phyloP scores from a whole-genome alignment of 441 rosid genomes.

The Brassica balearica region DNA sequence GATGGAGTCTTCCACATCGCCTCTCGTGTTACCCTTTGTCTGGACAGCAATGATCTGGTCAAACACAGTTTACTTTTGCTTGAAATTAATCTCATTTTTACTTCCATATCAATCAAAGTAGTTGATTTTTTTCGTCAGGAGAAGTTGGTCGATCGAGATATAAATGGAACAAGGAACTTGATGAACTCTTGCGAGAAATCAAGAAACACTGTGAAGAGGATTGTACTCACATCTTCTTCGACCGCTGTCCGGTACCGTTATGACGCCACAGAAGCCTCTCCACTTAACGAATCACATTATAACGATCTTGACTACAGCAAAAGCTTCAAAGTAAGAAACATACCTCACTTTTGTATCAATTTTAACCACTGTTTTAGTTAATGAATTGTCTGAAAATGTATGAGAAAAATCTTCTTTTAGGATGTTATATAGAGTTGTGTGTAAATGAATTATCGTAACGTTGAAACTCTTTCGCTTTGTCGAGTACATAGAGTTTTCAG shows the following conservation, averaged over 20 bases:
- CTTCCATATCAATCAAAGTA: neutral
- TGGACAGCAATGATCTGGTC: neutral
- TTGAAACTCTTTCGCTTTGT: neutral
- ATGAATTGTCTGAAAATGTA: neutral
- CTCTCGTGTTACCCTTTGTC: constrained; percentile 47
- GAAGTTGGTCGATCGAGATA: constrained; percentile 58
- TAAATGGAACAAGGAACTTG: constrained; percentile 71
- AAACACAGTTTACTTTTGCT: neutral
- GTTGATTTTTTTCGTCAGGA: neutral
- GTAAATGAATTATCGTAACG: neutral
- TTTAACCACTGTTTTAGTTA: neutral
- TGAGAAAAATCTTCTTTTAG: neutral
- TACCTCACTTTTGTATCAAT: neutral
- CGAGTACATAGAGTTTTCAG: neutral
- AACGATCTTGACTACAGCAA: constrained; percentile 75
- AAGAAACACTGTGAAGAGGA: constrained; percentile 55
- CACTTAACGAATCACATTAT: constrained; percentile 84
- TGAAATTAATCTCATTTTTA: neutral
- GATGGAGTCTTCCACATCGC: constrained; percentile 91
- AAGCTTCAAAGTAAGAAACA: constrained; percentile 53
- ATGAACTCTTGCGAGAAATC: constrained; percentile 65
- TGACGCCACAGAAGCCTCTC: constrained; percentile 54
- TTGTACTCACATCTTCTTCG: constrained; percentile 82
- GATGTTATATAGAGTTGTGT: neutral
- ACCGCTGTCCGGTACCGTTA: constrained; percentile 62